phyloP scores from a whole-genome alignment of 164 flowering plant species.

The Aristolochia contorta region DNA sequence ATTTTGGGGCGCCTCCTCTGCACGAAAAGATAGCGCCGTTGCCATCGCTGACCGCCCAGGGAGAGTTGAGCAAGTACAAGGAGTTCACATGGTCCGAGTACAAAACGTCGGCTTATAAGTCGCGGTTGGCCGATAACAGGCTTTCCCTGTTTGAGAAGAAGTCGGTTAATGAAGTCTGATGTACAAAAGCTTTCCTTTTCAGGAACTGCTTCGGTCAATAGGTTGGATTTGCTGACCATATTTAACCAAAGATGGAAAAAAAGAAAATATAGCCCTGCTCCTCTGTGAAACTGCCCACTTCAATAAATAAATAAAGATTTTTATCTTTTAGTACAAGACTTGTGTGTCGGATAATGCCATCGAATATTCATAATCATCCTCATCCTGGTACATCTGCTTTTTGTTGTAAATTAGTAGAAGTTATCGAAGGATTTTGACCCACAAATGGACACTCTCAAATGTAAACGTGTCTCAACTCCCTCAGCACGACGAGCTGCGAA shows the following conservation, averaged over 20 bases:
- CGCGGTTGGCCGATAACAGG: slow-evolving; percentile 72
- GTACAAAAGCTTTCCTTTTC: slow-evolving; percentile 8
- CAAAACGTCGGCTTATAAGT: slow-evolving; percentile 56
- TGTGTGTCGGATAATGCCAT: no score
- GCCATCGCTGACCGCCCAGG: slow-evolving; percentile 31
- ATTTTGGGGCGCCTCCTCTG: slow-evolving; percentile 73
- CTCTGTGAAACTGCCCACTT: background rate
- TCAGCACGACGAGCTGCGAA: no score
- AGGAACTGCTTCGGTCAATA: slow-evolving; percentile 6
- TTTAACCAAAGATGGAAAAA: slow-evolving; percentile 8
- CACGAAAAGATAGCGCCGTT: slow-evolving; percentile 50
- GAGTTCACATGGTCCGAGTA: slow-evolving; percentile 91
- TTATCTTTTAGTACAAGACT: background rate
- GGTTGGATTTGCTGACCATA: slow-evolving; percentile 9
- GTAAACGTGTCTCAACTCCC: no score
- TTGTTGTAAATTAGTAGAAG: no score
- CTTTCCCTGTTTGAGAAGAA: slow-evolving; percentile 38
- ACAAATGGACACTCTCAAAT: no score
- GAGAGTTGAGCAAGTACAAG: slow-evolving; percentile 65
- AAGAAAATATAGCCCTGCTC: background rate
- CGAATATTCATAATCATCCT: no score
- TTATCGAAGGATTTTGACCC: no score
- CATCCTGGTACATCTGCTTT: no score
- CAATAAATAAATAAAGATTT: slow-evolving; percentile 1
- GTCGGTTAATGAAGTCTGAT: slow-evolving; percentile 4